Evolutionary conservation across 495 filamentous ascomycete species (phyloP).

Genomic region (Staphylotrichum tortipilum): DNA sequence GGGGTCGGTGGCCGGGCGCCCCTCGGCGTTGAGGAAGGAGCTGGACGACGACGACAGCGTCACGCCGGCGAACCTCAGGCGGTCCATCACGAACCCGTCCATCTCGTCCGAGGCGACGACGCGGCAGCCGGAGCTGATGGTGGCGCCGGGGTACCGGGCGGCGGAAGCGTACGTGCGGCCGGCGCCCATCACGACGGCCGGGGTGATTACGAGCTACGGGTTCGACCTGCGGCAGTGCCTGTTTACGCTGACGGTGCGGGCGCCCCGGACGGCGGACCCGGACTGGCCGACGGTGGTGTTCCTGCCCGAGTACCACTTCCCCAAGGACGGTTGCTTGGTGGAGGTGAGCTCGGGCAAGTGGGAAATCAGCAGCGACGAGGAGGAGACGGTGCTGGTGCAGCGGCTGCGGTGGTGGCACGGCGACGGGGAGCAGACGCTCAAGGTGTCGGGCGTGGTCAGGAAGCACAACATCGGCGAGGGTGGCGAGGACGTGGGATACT

Average conservation of each 20-base stretch:
- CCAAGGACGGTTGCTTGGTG: slow-evolving; percentile 56
- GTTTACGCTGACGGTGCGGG: slow-evolving; percentile 61
- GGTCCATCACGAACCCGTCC: slow-evolving; percentile 59
- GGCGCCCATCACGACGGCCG: slow-evolving; percentile 66
- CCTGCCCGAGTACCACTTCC: slow-evolving; percentile 90
- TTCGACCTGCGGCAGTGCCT: slow-evolving; percentile 71
- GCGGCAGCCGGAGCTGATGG: slow-evolving; percentile 43
- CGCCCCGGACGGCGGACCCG: slow-evolving; percentile 41
- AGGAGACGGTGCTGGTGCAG: slow-evolving; percentile 58
- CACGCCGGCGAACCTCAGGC: slow-evolving; percentile 63
- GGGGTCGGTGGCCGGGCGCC: slow-evolving; percentile 20
- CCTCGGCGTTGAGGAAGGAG: slow-evolving; percentile 25
- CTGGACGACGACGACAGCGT: slow-evolving; percentile 49
- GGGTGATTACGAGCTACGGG: slow-evolving; percentile 54
- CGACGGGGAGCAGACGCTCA: slow-evolving; percentile 72
- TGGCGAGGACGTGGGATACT: slow-evolving; percentile 37
- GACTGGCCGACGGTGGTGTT: slow-evolving; percentile 74
- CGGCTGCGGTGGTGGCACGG: slow-evolving; percentile 84
- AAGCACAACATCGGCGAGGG: slow-evolving; percentile 30
- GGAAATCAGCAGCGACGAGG: slow-evolving; percentile 66
- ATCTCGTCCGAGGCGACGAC: slow-evolving; percentile 53
- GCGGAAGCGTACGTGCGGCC: slow-evolving; percentile 89
- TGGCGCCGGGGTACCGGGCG: slow-evolving; percentile 68
- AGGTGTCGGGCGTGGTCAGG: slow-evolving; percentile 60
- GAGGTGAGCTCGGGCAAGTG: slow-evolving; percentile 81